Conservation (phyloP, 2,329 filamentous ascomycete genomes). For the Aspergillus quadrilineatus region DNA sequence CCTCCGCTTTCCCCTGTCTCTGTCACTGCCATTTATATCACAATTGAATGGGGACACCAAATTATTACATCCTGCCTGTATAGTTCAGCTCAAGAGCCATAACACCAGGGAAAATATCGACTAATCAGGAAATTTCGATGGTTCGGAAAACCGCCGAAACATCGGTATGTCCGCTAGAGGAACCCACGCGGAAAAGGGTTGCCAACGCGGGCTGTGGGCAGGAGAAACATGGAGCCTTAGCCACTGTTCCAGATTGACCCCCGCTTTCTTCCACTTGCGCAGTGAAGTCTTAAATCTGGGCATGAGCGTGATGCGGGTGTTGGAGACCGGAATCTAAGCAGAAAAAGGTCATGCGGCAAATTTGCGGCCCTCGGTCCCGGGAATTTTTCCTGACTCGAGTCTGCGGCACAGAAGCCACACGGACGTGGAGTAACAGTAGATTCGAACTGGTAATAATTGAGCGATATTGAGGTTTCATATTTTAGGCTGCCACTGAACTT, state of each 20-base stretch:
- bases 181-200: background rate
- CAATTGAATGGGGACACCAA: background rate
- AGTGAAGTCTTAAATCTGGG: background rate
- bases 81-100: background rate
- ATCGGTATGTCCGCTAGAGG: background rate
- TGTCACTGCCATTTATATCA: slow-evolving; percentile 17
- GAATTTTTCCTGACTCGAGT: background rate
- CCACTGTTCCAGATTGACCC: background rate
- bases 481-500: slow-evolving; percentile 3
- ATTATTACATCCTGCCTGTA: background rate
- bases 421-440: background rate
- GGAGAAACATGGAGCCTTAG: slow-evolving; percentile 1
- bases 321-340: background rate
- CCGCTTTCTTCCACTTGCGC: background rate
- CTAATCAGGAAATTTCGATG: slow-evolving; percentile 1
- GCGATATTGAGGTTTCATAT: background rate
- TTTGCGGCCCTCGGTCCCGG: background rate
- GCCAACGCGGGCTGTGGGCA: background rate
- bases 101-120: background rate
- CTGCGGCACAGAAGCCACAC: background rate
- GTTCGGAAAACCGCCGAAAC: background rate
- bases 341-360: background rate
- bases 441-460: background rate
- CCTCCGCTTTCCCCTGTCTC: slow-evolving; percentile 20
- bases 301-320: background rate